Evolutionary conservation across 2,329 filamentous ascomycete genomes (phyloP), one percentile per base, ranked within the genome.

Genomic region (Cercospora berteroae): DNA sequence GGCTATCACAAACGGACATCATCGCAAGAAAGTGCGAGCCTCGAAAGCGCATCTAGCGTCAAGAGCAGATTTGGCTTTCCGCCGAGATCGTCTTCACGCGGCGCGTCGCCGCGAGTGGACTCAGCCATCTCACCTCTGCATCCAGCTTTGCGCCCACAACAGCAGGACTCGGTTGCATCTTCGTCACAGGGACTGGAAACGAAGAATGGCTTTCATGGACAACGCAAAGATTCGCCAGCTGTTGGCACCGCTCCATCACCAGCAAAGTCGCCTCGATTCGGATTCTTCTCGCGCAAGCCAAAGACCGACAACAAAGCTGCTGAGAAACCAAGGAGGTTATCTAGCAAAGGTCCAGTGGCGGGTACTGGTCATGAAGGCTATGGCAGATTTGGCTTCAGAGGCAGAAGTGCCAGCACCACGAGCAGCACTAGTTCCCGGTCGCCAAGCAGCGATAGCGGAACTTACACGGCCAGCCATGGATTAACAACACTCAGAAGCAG

Each of bases 361-460:
- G 94, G 94, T n/a, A 98, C 94, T 42, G 94, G 94, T 0, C 93
- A 98, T 74, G 94, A 98, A 80, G 90, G 90, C 1, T 94, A 94
- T 74, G 90, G 90, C 0, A 86, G 86, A 65, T 83, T 92, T 65
- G 88, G 88, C 2, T 81, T 84, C 31, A 86, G 88, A 66, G 86
- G 89, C 31, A 86, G 90, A 63, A 92, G 88, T 74, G 87, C 85
- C 67, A 89, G 87, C 73, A 81, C 83, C 20, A 80, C 83, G 7
- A 86, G 83, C 25, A 76, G 81, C n/a, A 83, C 81, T 27, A 81
- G 82, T 55, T 78, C 79, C 56, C 79, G 82, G 36, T 83, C 83
- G 25, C 77, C 80, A 7, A 84, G 82, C 71, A 78, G 81, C 27
- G 78, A 78, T 65, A 81, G 80, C 69, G 72, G 63, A 8, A 66